These are phyloP conservation scores for Ophiostoma sp. DNA, from an alignment of 2,329 filamentous ascomycete genomes.

Conservation along the genomic window DNA sequence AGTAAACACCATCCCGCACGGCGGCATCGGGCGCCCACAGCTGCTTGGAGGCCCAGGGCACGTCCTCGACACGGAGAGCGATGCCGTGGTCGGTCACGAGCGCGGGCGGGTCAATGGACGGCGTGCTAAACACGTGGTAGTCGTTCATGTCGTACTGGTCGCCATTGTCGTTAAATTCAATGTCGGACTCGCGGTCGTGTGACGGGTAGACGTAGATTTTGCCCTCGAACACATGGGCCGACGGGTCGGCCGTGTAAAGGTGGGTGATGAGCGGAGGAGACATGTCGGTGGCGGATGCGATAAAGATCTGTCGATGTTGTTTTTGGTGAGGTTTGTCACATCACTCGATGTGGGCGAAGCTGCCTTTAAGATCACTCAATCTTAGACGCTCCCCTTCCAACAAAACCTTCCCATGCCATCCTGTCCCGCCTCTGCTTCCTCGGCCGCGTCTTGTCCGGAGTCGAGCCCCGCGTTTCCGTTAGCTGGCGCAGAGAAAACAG, in stretches of 20 bases:
- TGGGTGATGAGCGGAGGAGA: constrained; percentile 68
- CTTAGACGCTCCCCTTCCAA: neutral
- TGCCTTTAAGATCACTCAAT: constrained; percentile 8
- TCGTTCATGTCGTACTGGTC: constrained; percentile 84
- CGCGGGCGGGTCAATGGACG: constrained; percentile 53
- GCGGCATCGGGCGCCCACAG: constrained; percentile 81
- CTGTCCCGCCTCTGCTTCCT: neutral
- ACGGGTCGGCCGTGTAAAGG: constrained; percentile 78
- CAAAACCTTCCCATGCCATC: neutral
- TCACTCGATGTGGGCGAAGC: neutral
- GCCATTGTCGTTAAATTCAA: constrained; percentile 78
- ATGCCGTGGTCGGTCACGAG: constrained; percentile 72
- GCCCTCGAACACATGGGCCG: constrained; percentile 75
- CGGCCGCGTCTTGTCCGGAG: constrained; percentile 7
- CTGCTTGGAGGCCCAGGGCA: constrained; percentile 77
- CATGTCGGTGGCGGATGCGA: constrained; percentile 23
- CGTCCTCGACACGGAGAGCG: constrained; percentile 62
- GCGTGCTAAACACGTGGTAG: constrained; percentile 73
- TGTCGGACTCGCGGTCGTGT: constrained; percentile 74
- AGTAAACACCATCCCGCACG: constrained; percentile 64
- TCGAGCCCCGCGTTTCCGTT: constrained; percentile 16
- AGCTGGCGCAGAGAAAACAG: neutral
- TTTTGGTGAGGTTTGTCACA: neutral
- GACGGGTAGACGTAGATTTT: constrained; percentile 79
- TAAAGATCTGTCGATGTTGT: neutral